phyloP scores from a whole-genome alignment of 2,329 filamentous ascomycete species.

The Hymenoscyphus occultus region DNA sequence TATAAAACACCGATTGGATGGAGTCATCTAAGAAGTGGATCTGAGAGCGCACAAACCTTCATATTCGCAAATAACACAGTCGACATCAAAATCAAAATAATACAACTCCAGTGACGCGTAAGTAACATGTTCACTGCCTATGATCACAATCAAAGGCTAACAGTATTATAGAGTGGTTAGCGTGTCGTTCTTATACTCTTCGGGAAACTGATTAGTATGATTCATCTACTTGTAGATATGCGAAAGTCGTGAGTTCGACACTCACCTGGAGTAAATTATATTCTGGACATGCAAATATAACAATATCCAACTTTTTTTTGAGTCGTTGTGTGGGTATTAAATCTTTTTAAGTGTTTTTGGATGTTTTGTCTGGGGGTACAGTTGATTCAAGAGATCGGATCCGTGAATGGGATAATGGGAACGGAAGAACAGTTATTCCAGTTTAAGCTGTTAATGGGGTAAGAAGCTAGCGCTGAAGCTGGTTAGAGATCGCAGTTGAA shows the following conservation, averaged over 20 bases:
- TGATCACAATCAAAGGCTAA: constrained; percentile 28
- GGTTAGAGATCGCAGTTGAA: no score
- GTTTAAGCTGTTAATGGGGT: no score
- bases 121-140: constrained; percentile 28
- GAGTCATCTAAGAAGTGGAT: neutral
- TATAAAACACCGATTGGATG: neutral
- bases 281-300: neutral
- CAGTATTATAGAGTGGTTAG: constrained; percentile 33
- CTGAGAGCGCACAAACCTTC: neutral
- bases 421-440: no score
- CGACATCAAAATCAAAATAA: constrained; percentile 5
- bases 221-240: constrained; percentile 28
- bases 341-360: neutral
- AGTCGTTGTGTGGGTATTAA: neutral
- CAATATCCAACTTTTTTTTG: neutral
- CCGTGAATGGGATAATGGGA: no score
- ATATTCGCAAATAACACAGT: neutral
- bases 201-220: constrained; percentile 32
- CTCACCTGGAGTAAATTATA: constrained; percentile 31
- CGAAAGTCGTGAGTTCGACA: constrained; percentile 36
- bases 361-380: neutral
- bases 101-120: constrained; percentile 33
- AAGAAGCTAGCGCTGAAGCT: no score
- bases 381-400: no score
- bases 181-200: constrained; percentile 37